Evolutionary conservation across 768 basidiomycete genomes (phyloP).

Genomic region (Collybia sordida): DNA sequence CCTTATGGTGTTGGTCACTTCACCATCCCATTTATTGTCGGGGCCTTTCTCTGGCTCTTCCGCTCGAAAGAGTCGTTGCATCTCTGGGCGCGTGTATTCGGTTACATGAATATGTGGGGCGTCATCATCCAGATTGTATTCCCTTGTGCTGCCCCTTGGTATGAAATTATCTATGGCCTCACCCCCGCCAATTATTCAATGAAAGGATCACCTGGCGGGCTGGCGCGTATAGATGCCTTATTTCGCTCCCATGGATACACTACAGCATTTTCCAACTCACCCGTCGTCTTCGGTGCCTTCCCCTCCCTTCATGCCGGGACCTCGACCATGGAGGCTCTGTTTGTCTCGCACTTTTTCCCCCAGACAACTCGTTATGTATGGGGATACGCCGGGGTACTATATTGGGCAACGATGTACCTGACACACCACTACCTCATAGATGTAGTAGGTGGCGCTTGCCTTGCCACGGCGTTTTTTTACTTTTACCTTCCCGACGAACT

Average conservation of each 20-base stretch:
- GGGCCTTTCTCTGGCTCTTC: slow-evolving; percentile 87
- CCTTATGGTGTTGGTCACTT: slow-evolving; percentile 98
- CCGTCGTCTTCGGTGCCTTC: slow-evolving; percentile 96
- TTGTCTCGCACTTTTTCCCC: slow-evolving; percentile 95
- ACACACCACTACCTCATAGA: slow-evolving; percentile 99
- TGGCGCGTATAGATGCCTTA: slow-evolving; percentile 87
- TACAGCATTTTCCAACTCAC: slow-evolving; percentile 78
- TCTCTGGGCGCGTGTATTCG: slow-evolving; percentile 85
- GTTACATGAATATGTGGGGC: slow-evolving; percentile 89
- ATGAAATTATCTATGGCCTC: slow-evolving; percentile 94
- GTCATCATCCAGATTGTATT: slow-evolving; percentile 87
- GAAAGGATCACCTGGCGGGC: slow-evolving; percentile 90
- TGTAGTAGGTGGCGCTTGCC: slow-evolving; percentile 89
- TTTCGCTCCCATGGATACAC: slow-evolving; percentile 80
- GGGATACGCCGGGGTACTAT: slow-evolving; percentile 82
- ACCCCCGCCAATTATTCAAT: slow-evolving; percentile 93
- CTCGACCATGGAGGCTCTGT: slow-evolving; percentile 90
- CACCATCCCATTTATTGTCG: slow-evolving; percentile 81
- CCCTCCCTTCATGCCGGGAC: slow-evolving; percentile 90
- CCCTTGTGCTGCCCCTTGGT: slow-evolving; percentile 96
- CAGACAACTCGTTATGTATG: slow-evolving; percentile 65
- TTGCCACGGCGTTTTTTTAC: slow-evolving; percentile 88
- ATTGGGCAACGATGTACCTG: slow-evolving; percentile 99
- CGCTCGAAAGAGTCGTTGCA: slow-evolving; percentile 77
- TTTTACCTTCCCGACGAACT: slow-evolving; percentile 82